Conservation (phyloP, 306 rosid genomes). For the Datisca glomerata region DNA sequence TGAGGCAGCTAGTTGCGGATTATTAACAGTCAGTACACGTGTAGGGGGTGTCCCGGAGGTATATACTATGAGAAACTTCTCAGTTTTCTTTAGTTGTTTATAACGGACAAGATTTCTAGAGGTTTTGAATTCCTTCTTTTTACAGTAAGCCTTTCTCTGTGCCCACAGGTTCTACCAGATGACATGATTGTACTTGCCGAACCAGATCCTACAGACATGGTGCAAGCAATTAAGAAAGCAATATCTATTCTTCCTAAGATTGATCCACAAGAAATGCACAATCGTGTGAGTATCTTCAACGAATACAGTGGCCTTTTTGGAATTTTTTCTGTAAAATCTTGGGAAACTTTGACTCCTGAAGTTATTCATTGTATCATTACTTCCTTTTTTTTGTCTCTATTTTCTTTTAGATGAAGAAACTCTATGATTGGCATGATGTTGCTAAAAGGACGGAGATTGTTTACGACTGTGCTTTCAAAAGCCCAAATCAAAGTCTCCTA, state of each 20-base stretch:
- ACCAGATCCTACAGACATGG: slow-evolving; percentile 88
- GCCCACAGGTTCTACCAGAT: slow-evolving; percentile 69
- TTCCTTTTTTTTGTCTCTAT: neutral
- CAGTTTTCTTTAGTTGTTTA: neutral
- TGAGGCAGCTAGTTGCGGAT: slow-evolving; percentile 98
- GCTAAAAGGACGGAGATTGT: slow-evolving; percentile 82
- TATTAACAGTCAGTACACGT: slow-evolving; percentile 83
- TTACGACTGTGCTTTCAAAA: slow-evolving; percentile 64
- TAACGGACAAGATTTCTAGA: neutral
- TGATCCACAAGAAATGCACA: slow-evolving; percentile 75
- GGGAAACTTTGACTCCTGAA: no score
- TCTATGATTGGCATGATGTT: slow-evolving; percentile 90
- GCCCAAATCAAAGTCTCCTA: slow-evolving; percentile 54
- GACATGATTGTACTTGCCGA: slow-evolving; percentile 89
- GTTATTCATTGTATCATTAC: no score
- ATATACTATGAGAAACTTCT: slow-evolving; percentile 10
- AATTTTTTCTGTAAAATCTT: no score
- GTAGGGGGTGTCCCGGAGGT: slow-evolving; percentile 98
- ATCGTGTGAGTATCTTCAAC: slow-evolving; percentile 47
- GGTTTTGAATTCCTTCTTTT: neutral
- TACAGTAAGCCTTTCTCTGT: slow-evolving; percentile 13
- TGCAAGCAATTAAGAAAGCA: slow-evolving; percentile 59
- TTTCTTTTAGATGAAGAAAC: slow-evolving; percentile 45
- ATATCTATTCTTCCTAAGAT: slow-evolving; percentile 61
- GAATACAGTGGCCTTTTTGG: no score